Percentiles rank a stretch among this genome's conserved stretches.
Conservation (phyloP, 1,284 basidiomycete species). For the Leccinum variabile region DNA sequence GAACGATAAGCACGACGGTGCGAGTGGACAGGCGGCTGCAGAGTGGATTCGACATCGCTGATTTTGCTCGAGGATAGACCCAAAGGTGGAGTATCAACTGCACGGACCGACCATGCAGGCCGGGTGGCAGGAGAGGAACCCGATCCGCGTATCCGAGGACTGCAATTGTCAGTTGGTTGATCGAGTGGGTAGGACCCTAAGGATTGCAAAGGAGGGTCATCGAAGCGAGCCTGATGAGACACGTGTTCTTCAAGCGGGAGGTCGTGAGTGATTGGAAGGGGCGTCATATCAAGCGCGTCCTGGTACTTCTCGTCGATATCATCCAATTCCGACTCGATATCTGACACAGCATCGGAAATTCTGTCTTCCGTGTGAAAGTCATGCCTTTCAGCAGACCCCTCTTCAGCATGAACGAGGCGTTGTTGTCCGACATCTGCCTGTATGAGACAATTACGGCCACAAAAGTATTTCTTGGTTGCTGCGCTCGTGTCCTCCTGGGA, state of each 20-base stretch:
- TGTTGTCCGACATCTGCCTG: constrained; percentile 5
- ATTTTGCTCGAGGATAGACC: constrained; percentile 19
- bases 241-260: constrained; percentile 20
- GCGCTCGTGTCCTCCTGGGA: constrained; percentile 1
- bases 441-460: background rate
- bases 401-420: constrained; percentile 6
- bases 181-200: constrained; percentile 5
- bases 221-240: constrained; percentile 8
- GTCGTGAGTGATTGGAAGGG: constrained; percentile 22
- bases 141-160: constrained; percentile 37
- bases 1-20: constrained; percentile 37
- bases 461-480: constrained; percentile 2
- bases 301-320: constrained; percentile 39
- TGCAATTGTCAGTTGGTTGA: constrained; percentile 16
- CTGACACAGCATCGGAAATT: constrained; percentile 17
- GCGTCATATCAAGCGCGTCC: constrained; percentile 36
- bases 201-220: constrained; percentile 15
- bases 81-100: constrained; percentile 34
- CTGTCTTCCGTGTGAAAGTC: constrained; percentile 7
- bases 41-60: constrained; percentile 2
- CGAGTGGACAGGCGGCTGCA: constrained; percentile 20
- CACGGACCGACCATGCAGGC: constrained; percentile 45
- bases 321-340: constrained; percentile 25
- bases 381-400: constrained; percentile 4
- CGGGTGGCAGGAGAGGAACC: constrained; percentile 27